These are phyloP conservation scores for Phytopythium litorale DNA, from an alignment of 352 stramenopile species.

Conservation along the genomic window DNA sequence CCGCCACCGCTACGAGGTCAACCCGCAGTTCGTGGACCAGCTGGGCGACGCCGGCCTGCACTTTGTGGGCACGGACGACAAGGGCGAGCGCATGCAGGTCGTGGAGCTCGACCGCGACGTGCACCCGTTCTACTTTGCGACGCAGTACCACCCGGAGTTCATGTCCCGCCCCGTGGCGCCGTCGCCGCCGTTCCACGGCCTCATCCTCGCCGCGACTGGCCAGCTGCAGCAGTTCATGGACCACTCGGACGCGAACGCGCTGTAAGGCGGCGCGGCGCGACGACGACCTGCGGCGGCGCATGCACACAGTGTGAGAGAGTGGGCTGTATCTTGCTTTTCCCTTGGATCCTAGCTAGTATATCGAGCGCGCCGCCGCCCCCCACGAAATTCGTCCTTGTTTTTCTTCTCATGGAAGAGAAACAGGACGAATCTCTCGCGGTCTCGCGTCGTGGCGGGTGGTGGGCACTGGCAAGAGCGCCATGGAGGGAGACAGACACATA, in stretches of 20 bases:
- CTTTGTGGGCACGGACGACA: slow-evolving; percentile 98
- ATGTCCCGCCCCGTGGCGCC: slow-evolving; percentile 95
- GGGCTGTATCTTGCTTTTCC: not conserved
- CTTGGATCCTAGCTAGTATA: slow-evolving; percentile 5
- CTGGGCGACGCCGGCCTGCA: slow-evolving; percentile 92
- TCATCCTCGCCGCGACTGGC: slow-evolving; percentile 90
- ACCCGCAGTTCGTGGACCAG: slow-evolving; percentile 92
- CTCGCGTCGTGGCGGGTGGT: slow-evolving; percentile 9
- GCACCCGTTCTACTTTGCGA: slow-evolving; percentile 99
- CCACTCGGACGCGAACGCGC: slow-evolving; percentile 27
- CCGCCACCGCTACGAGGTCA: slow-evolving; percentile 99
- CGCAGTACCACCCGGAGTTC: slow-evolving; percentile 99
- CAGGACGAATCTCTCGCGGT: slow-evolving; percentile 35
- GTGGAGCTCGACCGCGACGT: slow-evolving; percentile 93
- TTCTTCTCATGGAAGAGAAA: slow-evolving; percentile 34
- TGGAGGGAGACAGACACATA: slow-evolving; percentile 1
- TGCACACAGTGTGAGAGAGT: not conserved
- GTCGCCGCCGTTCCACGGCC: slow-evolving; percentile 96
- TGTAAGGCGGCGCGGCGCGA: slow-evolving; percentile 11
- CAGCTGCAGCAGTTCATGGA: slow-evolving; percentile 73
- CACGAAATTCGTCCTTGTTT: slow-evolving; percentile 21
- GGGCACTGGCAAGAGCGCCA: not conserved
- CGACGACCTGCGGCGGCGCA: not conserved
- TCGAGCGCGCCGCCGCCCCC: slow-evolving; percentile 8
- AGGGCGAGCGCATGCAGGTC: slow-evolving; percentile 98